A percentile compares a stretch with the other conserved stretches of the same genome.
Evolutionary conservation across 2,329 filamentous ascomycete species (phyloP).

Genomic region (Calonectria naviculata): DNA sequence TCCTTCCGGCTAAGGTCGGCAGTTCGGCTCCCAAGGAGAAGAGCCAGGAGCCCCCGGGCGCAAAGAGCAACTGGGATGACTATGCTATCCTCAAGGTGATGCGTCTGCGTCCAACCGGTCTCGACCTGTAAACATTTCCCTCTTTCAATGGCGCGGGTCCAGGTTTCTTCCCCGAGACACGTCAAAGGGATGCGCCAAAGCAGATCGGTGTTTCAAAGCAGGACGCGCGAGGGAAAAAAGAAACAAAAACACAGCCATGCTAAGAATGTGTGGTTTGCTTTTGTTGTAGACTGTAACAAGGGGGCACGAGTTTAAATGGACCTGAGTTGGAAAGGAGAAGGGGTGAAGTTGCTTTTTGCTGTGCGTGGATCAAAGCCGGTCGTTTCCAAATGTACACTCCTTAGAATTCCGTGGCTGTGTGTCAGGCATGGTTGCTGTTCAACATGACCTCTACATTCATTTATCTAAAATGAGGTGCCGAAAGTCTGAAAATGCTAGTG

Average conservation of each 20-base stretch:
- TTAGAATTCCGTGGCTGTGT: neutral
- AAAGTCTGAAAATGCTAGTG: too few species aligned
- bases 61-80: conserved; percentile 14
- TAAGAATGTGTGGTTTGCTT: neutral
- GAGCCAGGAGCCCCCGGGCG: conserved; percentile 4
- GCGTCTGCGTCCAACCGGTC: conserved; percentile 8
- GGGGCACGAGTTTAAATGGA: neutral
- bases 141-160: neutral
- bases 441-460: neutral
- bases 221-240: neutral
- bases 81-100: conserved; percentile 17
- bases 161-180: neutral
- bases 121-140: neutral
- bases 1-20: conserved; percentile 25
- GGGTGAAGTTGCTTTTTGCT: neutral
- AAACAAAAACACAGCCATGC: neutral
- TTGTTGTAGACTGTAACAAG: neutral
- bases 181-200: neutral
- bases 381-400: neutral
- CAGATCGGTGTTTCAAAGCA: neutral
- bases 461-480: too few species aligned
- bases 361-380: neutral
- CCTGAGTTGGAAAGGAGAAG: neutral
- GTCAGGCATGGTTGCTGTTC: conserved; percentile 1
- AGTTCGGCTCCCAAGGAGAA: neutral